These are phyloP conservation scores for Diplodia sapinea DNA, from an alignment of 2,329 filamentous ascomycete genomes.

Conservation along the genomic window DNA sequence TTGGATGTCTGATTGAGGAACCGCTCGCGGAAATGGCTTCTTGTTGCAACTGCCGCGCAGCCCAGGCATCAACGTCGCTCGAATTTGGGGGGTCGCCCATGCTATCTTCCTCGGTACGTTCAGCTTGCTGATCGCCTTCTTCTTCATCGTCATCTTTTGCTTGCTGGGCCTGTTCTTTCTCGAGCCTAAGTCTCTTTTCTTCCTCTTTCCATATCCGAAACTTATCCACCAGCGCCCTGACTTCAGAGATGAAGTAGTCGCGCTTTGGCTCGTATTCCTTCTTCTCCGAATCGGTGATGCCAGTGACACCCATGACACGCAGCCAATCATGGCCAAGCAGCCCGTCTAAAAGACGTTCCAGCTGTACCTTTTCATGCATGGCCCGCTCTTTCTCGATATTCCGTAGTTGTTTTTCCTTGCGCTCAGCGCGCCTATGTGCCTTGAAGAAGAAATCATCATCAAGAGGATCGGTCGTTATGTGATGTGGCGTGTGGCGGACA, in stretches of 20 bases:
- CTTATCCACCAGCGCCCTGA: constrained; percentile 81
- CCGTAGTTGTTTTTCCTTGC: constrained; percentile 70
- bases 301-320: constrained; percentile 86
- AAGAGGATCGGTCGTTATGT: constrained; percentile 58
- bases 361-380: constrained; percentile 69
- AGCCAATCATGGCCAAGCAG: constrained; percentile 93
- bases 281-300: constrained; percentile 81
- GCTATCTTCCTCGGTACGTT: constrained; percentile 43
- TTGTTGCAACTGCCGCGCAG: constrained; percentile 75
- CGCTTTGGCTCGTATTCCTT: constrained; percentile 87
- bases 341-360: constrained; percentile 76
- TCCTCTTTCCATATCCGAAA: constrained; percentile 87
- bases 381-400: constrained; percentile 71
- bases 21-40: constrained; percentile 55
- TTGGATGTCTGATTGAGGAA: constrained; percentile 12
- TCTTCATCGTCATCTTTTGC: constrained; percentile 58
- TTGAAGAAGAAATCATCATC: constrained; percentile 62
- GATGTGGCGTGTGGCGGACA: constrained; percentile 43
- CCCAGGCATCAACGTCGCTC: constrained; percentile 72
- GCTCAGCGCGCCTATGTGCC: constrained; percentile 65
- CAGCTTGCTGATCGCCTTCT: constrained; percentile 47
- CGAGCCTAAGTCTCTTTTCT: constrained; percentile 80
- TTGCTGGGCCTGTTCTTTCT: constrained; percentile 69
- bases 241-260: constrained; percentile 82
- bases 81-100: constrained; percentile 57